These are phyloP conservation scores for Exidia glandulosa DNA, from an alignment of 768 basidiomycete genomes.

Conservation along the genomic window DNA sequence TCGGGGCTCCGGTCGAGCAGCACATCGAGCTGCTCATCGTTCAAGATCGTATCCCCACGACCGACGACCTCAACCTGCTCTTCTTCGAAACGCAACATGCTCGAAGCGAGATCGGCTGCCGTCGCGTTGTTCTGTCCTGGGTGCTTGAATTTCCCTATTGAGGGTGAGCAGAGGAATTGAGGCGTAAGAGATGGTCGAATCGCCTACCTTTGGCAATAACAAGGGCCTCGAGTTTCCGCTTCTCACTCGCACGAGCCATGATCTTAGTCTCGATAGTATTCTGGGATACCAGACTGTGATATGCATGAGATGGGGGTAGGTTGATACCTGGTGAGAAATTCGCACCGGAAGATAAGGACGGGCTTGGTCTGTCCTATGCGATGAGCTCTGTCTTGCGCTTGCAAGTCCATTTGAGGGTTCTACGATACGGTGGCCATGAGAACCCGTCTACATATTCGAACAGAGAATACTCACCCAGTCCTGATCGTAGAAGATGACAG, in stretches of 20 bases:
- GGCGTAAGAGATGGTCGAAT: not conserved
- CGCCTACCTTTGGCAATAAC: constrained; percentile 81
- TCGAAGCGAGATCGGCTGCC: constrained; percentile 71
- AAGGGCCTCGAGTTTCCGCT: constrained; percentile 83
- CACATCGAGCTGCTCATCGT: constrained; percentile 68
- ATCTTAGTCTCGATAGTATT: constrained; percentile 91
- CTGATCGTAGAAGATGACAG: constrained; percentile 89
- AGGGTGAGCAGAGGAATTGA: not conserved
- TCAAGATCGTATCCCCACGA: constrained; percentile 60
- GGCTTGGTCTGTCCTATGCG: constrained; percentile 91
- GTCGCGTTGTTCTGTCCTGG: constrained; percentile 53
- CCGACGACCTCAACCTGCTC: constrained; percentile 85
- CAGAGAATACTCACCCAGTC: constrained; percentile 55
- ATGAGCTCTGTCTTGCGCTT: constrained; percentile 93
- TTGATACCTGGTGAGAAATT: not conserved
- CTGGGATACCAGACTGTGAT: constrained; percentile 47
- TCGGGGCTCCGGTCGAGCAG: constrained; percentile 70
- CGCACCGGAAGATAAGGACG: constrained; percentile 68
- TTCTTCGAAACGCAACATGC: constrained; percentile 67
- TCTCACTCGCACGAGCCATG: constrained; percentile 77
- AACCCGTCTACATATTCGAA: constrained; percentile 7
- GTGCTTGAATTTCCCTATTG: constrained; percentile 72
- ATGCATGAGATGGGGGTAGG: not conserved
- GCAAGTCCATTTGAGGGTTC: constrained; percentile 95
- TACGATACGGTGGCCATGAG: constrained; percentile 24